Conservation (phyloP, 139 green algal species). For the Desmodesmus armatus region DNA sequence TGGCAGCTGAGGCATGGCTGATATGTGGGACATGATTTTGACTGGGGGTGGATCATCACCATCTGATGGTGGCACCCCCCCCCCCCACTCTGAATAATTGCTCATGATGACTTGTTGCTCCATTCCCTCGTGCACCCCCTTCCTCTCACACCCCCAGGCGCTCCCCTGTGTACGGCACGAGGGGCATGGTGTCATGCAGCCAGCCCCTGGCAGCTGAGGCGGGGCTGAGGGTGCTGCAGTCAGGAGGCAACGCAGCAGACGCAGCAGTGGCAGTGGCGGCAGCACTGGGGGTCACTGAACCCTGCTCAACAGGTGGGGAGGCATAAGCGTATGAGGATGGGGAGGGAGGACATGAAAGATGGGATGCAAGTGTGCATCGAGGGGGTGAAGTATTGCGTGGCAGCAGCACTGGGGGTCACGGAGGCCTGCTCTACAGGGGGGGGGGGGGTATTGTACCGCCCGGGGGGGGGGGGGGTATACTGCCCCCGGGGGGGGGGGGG, state of each 20-base stretch:
- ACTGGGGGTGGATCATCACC: too few relatives aligned
- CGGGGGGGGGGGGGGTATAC: too few relatives aligned
- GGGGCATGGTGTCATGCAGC: constrained; percentile 69
- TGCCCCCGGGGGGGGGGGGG: too few relatives aligned
- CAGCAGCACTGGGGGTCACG: constrained; percentile 74
- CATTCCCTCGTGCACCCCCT: not conserved
- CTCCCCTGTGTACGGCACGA: constrained; percentile 63
- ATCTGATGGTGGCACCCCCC: too few relatives aligned
- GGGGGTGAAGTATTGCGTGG: too few relatives aligned
- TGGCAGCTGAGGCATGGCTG: constrained; percentile 74
- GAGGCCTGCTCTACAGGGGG: constrained; percentile 80
- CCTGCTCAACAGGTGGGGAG: constrained; percentile 68
- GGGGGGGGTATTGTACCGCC: too few relatives aligned
- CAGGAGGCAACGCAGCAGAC: constrained; percentile 82
- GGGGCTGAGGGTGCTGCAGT: constrained; percentile 71
- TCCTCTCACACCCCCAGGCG: constrained; percentile 36
- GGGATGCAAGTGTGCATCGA: too few relatives aligned
- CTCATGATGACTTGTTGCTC: too few relatives aligned
- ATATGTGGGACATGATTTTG: too few relatives aligned
- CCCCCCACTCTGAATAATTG: too few relatives aligned
- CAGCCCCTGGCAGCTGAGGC: constrained; percentile 76
- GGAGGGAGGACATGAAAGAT: too few relatives aligned
- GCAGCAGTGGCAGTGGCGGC: constrained; percentile 79
- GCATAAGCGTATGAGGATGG: too few relatives aligned
- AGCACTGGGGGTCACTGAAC: constrained; percentile 76